A percentile compares a stretch with the other conserved stretches of the same genome.
Conservation (phyloP, 768 basidiomycete genomes). For the Naganishia kalamii region DNA sequence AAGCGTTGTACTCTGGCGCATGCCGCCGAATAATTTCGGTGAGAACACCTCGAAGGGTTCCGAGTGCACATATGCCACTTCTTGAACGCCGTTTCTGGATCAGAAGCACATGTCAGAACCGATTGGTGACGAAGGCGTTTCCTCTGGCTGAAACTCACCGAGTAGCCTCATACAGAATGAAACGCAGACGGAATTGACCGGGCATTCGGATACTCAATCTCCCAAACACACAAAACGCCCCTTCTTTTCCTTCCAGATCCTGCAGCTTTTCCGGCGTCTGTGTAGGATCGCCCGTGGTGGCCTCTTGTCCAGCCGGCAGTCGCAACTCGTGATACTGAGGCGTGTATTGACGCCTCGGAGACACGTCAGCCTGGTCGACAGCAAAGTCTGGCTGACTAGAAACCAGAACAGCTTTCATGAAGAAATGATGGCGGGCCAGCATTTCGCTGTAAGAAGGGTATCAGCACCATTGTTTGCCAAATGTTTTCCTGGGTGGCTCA, state of each 20-base stretch:
- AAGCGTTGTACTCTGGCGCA: conserved; percentile 43
- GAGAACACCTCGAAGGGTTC: conserved; percentile 47
- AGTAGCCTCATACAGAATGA: conserved; percentile 41
- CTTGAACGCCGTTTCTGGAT: conserved; percentile 25
- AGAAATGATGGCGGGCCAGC: conserved; percentile 37
- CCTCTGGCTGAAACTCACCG: conserved; percentile 35
- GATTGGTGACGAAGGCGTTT: neutral
- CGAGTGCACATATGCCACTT: conserved; percentile 33
- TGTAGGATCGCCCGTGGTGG: conserved; percentile 44
- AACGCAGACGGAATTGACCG: conserved; percentile 42
- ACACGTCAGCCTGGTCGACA: neutral
- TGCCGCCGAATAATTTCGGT: conserved; percentile 46
- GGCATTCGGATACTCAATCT: conserved; percentile 44
- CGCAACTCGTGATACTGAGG: conserved; percentile 28
- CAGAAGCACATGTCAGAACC: neutral
- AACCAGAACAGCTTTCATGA: conserved; percentile 43
- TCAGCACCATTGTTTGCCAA: neutral
- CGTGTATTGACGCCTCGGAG: neutral
- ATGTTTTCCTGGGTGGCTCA: neutral
- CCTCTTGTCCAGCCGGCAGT: conserved; percentile 41
- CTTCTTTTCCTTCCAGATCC: conserved; percentile 34
- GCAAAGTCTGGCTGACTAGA: conserved; percentile 25
- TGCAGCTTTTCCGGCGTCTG: conserved; percentile 44
- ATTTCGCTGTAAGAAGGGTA: conserved; percentile 25
- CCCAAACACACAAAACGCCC: conserved; percentile 45